Percentiles rank a stretch among this genome's conserved stretches.
Conservation (phyloP, 2,329 filamentous ascomycete species). For the Fusarium sp. region DNA sequence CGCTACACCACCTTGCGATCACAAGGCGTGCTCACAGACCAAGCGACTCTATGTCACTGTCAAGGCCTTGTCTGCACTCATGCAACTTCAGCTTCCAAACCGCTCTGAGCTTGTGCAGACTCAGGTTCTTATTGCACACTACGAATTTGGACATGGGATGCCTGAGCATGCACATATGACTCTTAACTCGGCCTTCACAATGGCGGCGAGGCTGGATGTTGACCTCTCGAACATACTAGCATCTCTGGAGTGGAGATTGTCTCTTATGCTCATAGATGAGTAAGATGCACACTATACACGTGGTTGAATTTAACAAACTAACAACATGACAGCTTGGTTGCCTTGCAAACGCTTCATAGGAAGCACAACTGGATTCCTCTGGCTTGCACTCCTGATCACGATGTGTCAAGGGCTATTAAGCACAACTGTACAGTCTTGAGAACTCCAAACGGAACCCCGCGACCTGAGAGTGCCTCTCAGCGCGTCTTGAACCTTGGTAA, state of each 20-base stretch:
- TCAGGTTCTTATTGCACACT: neutral
- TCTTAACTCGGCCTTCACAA: neutral
- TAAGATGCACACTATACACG: neutral
- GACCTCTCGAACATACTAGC: neutral
- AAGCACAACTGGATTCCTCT: neutral
- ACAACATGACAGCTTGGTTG: neutral
- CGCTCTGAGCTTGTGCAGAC: neutral
- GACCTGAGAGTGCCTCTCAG: accelerated
- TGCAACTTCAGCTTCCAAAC: neutral
- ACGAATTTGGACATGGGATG: neutral
- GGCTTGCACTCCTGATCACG: neutral
- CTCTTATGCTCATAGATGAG: neutral
- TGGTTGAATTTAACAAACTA: neutral
- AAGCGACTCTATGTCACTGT: neutral
- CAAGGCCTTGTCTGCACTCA: neutral
- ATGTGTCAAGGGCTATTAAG: neutral
- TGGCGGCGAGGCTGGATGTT: neutral
- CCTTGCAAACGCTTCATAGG: neutral
- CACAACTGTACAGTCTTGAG: neutral
- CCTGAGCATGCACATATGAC: neutral
- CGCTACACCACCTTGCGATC: neutral
- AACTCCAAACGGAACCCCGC: neutral
- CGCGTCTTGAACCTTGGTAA: accelerated
- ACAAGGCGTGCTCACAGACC: neutral
- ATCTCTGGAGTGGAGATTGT: neutral